Evolutionary conservation across 2,329 filamentous ascomycete species (phyloP).

Genomic region (Grosmannia serpens): DNA sequence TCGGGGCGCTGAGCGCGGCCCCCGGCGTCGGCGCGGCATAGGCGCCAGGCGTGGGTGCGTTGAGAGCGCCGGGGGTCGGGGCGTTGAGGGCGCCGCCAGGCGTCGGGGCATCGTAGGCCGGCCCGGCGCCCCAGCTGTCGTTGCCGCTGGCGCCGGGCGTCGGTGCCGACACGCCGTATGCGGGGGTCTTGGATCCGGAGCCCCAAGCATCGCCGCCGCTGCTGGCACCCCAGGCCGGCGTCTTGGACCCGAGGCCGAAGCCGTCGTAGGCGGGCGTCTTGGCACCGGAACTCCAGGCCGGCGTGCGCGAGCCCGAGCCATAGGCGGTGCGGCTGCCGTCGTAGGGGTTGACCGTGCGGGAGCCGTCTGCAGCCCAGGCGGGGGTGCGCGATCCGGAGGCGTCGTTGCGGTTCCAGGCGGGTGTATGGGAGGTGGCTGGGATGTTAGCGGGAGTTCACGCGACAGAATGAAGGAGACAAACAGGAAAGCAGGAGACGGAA

Average conservation of each 20-base stretch:
- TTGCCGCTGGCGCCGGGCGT: constrained; percentile 46
- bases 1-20: constrained; percentile 48
- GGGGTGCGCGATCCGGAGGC: constrained; percentile 52
- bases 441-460: background rate
- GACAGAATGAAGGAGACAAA: background rate
- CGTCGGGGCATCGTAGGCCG: constrained; percentile 58
- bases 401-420: constrained; percentile 47
- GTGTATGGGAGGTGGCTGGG: constrained; percentile 48
- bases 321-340: constrained; percentile 69
- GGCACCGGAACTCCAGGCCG: constrained; percentile 67
- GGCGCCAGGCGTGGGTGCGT: constrained; percentile 61
- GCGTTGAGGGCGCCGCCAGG: constrained; percentile 48
- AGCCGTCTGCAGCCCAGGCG: constrained; percentile 54
- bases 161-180: constrained; percentile 50
- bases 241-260: constrained; percentile 58
- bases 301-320: constrained; percentile 59
- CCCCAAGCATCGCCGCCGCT: constrained; percentile 10
- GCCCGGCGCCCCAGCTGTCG: constrained; percentile 44
- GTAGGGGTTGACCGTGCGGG: constrained; percentile 57
- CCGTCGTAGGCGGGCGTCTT: constrained; percentile 57
- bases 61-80: constrained; percentile 49
- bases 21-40: constrained; percentile 54
- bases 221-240: constrained; percentile 43
- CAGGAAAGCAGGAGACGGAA: no score
- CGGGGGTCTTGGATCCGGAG: constrained; percentile 63